Evolutionary conservation across 345 rosid genomes (phyloP).

Genomic region (Bretschneidera sinensis): DNA sequence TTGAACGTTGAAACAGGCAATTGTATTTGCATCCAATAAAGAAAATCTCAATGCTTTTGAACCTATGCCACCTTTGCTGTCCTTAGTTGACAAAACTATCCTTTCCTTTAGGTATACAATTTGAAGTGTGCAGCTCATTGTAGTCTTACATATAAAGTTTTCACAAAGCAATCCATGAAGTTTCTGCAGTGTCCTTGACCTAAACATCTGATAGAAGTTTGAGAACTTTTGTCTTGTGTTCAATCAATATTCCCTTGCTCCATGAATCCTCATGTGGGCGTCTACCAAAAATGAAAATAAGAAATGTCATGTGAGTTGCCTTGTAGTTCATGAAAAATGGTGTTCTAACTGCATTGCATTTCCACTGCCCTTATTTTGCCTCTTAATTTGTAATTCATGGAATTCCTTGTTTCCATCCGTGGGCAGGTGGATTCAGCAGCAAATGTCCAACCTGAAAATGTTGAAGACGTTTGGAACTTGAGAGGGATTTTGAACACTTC

Average conservation of each 20-base stretch:
- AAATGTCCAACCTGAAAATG: conserved; percentile 85
- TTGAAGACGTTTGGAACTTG: conserved; percentile 84
- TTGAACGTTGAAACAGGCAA: neutral
- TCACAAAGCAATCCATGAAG: too few species aligned
- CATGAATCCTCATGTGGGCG: neutral
- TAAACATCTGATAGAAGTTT: neutral
- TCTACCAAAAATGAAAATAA: too few species aligned
- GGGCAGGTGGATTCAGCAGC: conserved; percentile 84
- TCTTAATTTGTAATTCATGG: neutral
- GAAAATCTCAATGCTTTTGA: too few species aligned
- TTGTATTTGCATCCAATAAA: too few species aligned
- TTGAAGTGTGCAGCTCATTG: too few species aligned
- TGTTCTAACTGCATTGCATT: neutral
- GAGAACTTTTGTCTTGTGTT: neutral
- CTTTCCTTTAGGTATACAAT: too few species aligned
- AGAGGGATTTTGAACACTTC: conserved; percentile 92
- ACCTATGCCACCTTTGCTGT: too few species aligned
- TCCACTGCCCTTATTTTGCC: neutral
- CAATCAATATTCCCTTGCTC: neutral
- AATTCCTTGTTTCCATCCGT: neutral
- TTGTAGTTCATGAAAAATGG: neutral
- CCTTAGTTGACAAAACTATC: too few species aligned
- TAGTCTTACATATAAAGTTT: too few species aligned
- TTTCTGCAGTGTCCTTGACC: neutral
- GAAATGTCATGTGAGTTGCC: neutral